Percentiles rank a stretch among this genome's conserved stretches.
phyloP scores from a whole-genome alignment of 179 eudicot species.

The Corrigiola litoralis region DNA sequence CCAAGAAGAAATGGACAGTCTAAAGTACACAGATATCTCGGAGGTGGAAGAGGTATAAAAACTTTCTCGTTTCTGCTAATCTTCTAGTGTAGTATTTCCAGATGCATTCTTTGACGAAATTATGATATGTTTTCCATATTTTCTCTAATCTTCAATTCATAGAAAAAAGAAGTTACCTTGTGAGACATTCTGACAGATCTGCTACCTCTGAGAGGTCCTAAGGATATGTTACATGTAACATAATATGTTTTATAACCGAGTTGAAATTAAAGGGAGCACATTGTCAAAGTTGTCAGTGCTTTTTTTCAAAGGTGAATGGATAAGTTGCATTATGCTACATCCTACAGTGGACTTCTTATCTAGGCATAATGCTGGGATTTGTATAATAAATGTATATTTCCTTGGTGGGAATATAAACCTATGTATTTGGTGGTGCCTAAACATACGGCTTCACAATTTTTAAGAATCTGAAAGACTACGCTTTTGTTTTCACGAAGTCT shows the following conservation, averaged over 20 bases:
- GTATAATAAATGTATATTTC: not conserved
- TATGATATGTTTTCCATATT: not conserved
- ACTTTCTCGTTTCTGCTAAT: conserved; percentile 3
- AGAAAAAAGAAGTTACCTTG: too few species aligned
- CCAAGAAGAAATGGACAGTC: conserved; percentile 69
- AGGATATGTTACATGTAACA: too few species aligned
- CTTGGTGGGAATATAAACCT: not conserved
- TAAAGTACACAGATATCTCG: conserved; percentile 67
- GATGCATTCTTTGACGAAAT: not conserved
- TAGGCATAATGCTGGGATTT: not conserved
- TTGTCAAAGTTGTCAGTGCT: too few species aligned
- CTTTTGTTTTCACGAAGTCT: too few species aligned
- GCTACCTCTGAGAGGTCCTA: too few species aligned
- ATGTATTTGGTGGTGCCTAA: not conserved
- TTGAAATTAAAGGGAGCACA: too few species aligned
- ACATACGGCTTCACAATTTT: not conserved
- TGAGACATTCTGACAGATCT: too few species aligned
- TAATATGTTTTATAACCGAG: too few species aligned
- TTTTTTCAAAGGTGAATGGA: too few species aligned
- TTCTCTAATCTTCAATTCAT: not conserved
- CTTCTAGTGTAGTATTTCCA: not conserved
- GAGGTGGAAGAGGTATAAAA: conserved; percentile 68
- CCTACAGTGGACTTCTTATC: not conserved
- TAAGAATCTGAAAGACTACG: not conserved
- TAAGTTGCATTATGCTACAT: not conserved